A percentile compares a stretch with the other conserved stretches of the same genome.
phyloP scores from a whole-genome alignment of 1,139 yeast species.

The Pichia sp. region DNA sequence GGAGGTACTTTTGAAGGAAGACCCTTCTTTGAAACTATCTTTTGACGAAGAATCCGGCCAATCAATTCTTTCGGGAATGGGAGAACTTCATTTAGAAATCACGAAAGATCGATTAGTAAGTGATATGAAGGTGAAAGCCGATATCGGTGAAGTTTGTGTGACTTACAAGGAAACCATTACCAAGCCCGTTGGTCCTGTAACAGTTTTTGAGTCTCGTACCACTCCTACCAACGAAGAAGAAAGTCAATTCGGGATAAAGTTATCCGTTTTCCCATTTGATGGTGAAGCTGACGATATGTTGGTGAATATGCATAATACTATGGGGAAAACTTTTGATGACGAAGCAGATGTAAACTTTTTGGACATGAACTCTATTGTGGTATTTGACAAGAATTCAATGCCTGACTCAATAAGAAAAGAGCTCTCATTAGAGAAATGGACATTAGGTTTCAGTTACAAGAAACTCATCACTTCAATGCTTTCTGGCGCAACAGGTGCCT shows the following conservation, averaged over 20 bases:
- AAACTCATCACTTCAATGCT: constrained; percentile 50
- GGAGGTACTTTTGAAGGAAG: constrained; percentile 67
- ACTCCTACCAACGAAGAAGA: constrained; percentile 3
- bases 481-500: constrained; percentile 64
- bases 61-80: constrained; percentile 89
- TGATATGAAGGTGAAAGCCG: constrained; percentile 78
- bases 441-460: constrained; percentile 44
- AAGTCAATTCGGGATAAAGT: constrained; percentile 32
- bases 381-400: constrained; percentile 26
- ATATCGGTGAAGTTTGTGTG: constrained; percentile 78
- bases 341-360: constrained; percentile 24
- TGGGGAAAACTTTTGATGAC: constrained; percentile 25
- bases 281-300: constrained; percentile 39
- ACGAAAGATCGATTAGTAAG: constrained; percentile 71
- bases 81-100: constrained; percentile 88
- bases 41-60: constrained; percentile 88
- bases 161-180: constrained; percentile 77
- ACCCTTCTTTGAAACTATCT: constrained; percentile 65
- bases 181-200: constrained; percentile 21
- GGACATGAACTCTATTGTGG: constrained; percentile 36
- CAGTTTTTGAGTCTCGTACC: constrained; percentile 14
- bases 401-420: constrained; percentile 27
- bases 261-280: constrained; percentile 53
- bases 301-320: constrained; percentile 17
- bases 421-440: constrained; percentile 41